Percentiles rank a stretch among this genome's conserved stretches.
These are phyloP conservation scores for Ramularia endophylla DNA, from an alignment of 2,329 filamentous ascomycete species.

Conservation along the genomic window DNA sequence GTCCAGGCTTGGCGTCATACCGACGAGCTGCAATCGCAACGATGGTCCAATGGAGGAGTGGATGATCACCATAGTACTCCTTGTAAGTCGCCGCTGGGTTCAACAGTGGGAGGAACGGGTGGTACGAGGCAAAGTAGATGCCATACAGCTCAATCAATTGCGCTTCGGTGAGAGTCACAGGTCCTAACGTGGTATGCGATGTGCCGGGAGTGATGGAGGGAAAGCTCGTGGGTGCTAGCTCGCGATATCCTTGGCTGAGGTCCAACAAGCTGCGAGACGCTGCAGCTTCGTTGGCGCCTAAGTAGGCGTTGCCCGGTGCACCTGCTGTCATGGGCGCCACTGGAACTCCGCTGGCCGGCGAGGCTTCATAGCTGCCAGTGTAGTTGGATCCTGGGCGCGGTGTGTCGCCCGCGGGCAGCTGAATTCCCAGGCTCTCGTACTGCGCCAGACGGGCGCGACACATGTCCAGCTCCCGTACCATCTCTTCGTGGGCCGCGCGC, in stretches of 20 bases:
- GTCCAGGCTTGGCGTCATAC: slow-evolving; percentile 56
- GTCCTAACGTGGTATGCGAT: slow-evolving; percentile 53
- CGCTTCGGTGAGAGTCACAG: slow-evolving; percentile 37
- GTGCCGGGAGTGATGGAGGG: slow-evolving; percentile 51
- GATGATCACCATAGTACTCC: slow-evolving; percentile 68
- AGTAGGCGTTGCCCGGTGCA: slow-evolving; percentile 20
- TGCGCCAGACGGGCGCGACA: slow-evolving; percentile 36
- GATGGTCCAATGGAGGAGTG: slow-evolving; percentile 80
- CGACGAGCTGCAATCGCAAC: slow-evolving; percentile 69
- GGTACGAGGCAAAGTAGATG: slow-evolving; percentile 70
- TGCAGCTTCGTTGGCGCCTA: slow-evolving; percentile 33
- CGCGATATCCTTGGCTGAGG: slow-evolving; percentile 34
- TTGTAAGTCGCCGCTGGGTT: slow-evolving; percentile 47
- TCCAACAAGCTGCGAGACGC: slow-evolving; percentile 33
- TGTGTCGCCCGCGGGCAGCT: slow-evolving; percentile 18
- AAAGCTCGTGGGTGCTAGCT: slow-evolving; percentile 37
- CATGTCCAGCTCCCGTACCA: slow-evolving; percentile 72
- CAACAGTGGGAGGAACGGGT: slow-evolving; percentile 72
- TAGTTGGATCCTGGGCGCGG: slow-evolving; percentile 14
- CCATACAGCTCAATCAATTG: slow-evolving; percentile 55
- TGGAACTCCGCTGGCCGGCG: slow-evolving; percentile 20
- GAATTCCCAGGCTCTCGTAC: slow-evolving; percentile 27
- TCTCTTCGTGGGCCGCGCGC: slow-evolving; percentile 75
- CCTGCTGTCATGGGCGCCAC: slow-evolving; percentile 22
- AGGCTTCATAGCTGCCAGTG: slow-evolving; percentile 20